Base-by-base conservation (phyloP, 768 basidiomycete species). In the Naganishia onofrii region DNA sequence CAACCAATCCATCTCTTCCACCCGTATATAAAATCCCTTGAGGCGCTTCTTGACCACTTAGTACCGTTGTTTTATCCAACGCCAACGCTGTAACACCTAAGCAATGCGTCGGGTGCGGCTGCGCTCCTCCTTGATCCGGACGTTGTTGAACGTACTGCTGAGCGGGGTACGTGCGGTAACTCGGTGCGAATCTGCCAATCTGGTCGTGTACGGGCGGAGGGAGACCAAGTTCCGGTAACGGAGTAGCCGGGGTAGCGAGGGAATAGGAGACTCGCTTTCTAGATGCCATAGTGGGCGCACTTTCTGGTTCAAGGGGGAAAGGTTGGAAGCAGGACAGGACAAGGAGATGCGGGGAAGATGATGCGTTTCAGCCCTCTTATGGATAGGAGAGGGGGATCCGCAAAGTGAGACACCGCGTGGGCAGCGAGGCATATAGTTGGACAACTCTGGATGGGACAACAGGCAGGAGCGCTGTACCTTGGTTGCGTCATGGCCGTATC, bases 11-110 rank as follows among this genome's bases (percentile, higher is more conserved):
- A 82, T 96, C 93, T 69, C 93, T 84, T 28, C 92, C 93, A 31
- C 89, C 93, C 2, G 91, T 88, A 78, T 96, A 96, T 2, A 96
- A 82, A 51, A 96, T 93, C 5, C 93, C 93, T 73, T 91, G 88
- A 0, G 93, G 93, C 5, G 80, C 70, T 2, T 66, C 46, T n/a
- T 83, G 84, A 6, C 89, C 89, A n/a, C 85, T 77, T 8, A 96
- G 84, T 56, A 86, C 85, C 2, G 93, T 95, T 0, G 91, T 88
- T 0, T 86, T 85, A 80, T 97, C 93, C 26, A 97, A 83, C 0
- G 91, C 93, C n/a, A 97, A 85, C 0, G 90, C 88, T 0, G 90
- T 87, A 44, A 93, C 88, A 3, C 92, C 92, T 0, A 97, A 86
- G 26, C 92, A 87, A 81, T 97, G 93, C 36, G 88, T 85, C n/a